Conservation (phyloP, 1,284 basidiomycete genomes). For the Sporisorium reilianum region DNA sequence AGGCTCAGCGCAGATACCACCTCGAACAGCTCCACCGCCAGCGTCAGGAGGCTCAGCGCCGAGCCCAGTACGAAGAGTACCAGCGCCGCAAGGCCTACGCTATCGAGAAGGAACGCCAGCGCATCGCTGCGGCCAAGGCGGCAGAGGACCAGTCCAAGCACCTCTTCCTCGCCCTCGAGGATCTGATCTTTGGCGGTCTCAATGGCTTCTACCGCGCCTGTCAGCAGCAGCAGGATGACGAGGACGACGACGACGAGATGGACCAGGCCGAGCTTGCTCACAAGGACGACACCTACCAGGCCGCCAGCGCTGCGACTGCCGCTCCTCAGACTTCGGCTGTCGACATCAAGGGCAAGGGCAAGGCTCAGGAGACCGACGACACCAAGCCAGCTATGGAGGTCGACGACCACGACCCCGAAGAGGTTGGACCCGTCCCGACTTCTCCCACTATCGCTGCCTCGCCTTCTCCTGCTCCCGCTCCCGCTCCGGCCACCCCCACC, state of each 20-base stretch:
- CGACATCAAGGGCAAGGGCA: constrained; percentile 46
- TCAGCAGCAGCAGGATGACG: constrained; percentile 25
- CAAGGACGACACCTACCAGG: constrained; percentile 26
- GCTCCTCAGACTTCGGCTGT: constrained; percentile 10
- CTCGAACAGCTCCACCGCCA: constrained; percentile 46
- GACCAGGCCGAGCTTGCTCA: constrained; percentile 23
- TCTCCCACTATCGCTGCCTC: constrained; percentile 8
- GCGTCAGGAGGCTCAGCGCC: constrained; percentile 41
- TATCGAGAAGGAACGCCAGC: constrained; percentile 46
- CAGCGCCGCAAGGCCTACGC: constrained; percentile 48
- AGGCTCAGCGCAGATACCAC: constrained; percentile 40
- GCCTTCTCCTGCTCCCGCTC: constrained; percentile 10
- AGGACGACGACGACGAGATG: constrained; percentile 24
- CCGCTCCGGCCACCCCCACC: constrained; percentile 3
- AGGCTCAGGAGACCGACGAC: constrained; percentile 27
- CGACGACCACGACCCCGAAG: constrained; percentile 46
- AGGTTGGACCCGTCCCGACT: constrained; percentile 41
- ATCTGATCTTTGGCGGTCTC: constrained; percentile 45
- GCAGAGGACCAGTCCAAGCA: constrained; percentile 40
- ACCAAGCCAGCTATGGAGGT: constrained; percentile 28
- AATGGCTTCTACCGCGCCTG: constrained; percentile 22
- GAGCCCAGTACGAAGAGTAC: constrained; percentile 49
- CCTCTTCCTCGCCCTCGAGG: constrained; percentile 48
- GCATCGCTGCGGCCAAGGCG: constrained; percentile 27
- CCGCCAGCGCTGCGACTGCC: background rate